Percentiles rank a stretch among this genome's conserved stretches.
These are phyloP conservation scores for Diaporthe amygdali DNA, from an alignment of 2,329 filamentous ascomycete species.

Conservation along the genomic window DNA sequence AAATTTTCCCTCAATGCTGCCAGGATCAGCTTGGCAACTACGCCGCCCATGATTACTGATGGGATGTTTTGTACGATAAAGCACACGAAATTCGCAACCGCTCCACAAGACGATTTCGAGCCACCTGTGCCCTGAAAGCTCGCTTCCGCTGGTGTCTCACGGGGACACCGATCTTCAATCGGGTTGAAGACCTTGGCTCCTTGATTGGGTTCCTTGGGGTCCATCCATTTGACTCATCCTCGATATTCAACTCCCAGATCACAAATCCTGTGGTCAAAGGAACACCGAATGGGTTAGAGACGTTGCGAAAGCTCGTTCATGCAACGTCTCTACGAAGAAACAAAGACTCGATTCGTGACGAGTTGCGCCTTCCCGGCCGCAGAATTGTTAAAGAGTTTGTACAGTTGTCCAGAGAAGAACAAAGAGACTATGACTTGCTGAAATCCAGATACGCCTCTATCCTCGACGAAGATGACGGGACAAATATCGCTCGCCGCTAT, in stretches of 20 bases:
- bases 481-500: not conserved
- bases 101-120: not conserved
- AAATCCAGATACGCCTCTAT: not conserved
- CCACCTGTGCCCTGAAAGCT: not conserved
- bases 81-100: not conserved
- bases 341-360: not conserved
- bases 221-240: not conserved
- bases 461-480: not conserved
- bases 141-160: not conserved
- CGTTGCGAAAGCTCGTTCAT: not conserved
- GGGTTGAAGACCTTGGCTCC: not conserved
- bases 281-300: not conserved
- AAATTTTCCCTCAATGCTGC: too few species aligned
- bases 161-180: not conserved
- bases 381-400: not conserved
- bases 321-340: not conserved
- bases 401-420: not conserved
- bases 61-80: not conserved
- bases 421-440: not conserved
- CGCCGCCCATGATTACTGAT: not conserved
- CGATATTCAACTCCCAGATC: not conserved
- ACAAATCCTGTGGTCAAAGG: not conserved
- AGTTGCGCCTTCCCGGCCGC: not conserved
- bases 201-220: not conserved
- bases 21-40: too few species aligned